Base-by-base conservation (phyloP, 805 yeast genomes). In the Cyberlindnera misumaiensis region DNA sequence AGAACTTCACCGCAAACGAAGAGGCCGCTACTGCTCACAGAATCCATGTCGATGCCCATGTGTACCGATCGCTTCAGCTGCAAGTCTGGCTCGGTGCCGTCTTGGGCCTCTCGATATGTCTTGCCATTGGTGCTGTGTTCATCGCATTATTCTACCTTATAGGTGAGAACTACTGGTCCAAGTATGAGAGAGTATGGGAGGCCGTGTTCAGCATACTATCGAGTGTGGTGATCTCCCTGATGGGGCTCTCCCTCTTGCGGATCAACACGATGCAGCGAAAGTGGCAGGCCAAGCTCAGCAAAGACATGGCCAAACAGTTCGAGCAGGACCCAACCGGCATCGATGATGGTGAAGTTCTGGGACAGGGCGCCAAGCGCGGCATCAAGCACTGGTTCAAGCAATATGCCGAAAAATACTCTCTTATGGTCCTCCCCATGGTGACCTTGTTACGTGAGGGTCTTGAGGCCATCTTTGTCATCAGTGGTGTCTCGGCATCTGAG, bases 391-490 rank as follows among this genome's bases (percentile, higher is more conserved):
- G 46, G 47, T 25, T 51, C 16, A 44, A 45, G 20, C 38, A 36
- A 13, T 38, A 47, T 40, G 30, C 54, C 27, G 74, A 76, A 38
- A 75, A 73, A 54, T 80, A 86, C 55, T 80, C 90, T 6, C 65
- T 83, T 55, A 84, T 80, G 48, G 67, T 87, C 13, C 62, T 87
- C 32, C 96, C 97, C 1, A 75, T 88, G 53, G 73, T 88, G 24
- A 88, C 97, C 2, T 76, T 95, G 2, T 65, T 88, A 38, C 75
- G 97, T 56, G 97, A 88, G 62, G 96, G 96, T 6, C 66, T 88
- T 40, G 97, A 88, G 59, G 96, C 96, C 0, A 88, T 88, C 13
- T 90, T 88, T 10, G 88, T 88, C 51, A 72, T 88, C 25, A 96
- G 95, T 11, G 97, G 96, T 30, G 81, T 88, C 25, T 83, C 86